These are phyloP conservation scores for Colletotrichum caudatum DNA, from an alignment of 2,329 filamentous ascomycete species.

Conservation along the genomic window DNA sequence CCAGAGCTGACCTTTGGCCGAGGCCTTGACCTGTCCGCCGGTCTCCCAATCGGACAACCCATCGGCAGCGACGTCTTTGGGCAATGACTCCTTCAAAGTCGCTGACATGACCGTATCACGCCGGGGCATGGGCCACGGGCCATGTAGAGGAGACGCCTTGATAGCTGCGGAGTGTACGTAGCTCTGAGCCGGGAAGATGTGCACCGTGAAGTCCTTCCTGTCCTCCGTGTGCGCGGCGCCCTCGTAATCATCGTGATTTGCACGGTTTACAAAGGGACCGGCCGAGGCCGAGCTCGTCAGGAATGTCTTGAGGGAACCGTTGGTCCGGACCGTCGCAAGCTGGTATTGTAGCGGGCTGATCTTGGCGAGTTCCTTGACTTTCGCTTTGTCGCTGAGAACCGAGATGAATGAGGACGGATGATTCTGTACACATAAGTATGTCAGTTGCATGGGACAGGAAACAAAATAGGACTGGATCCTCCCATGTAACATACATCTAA, in stretches of 20 bases:
- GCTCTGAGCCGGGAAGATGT: slow-evolving; percentile 53
- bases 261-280: slow-evolving; percentile 28
- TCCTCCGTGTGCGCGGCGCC: slow-evolving; percentile 18
- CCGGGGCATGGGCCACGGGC: slow-evolving; percentile 55
- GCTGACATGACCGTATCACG: slow-evolving; percentile 50
- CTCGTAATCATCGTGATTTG: neutral
- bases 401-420: slow-evolving; percentile 63
- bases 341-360: slow-evolving; percentile 63
- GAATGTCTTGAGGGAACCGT: slow-evolving; percentile 48
- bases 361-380: slow-evolving; percentile 55
- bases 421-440: slow-evolving; percentile 50
- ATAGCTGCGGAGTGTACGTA: slow-evolving; percentile 57
- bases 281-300: slow-evolving; percentile 44
- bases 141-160: slow-evolving; percentile 52
- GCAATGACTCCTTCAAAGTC: slow-evolving; percentile 55
- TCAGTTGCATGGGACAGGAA: neutral
- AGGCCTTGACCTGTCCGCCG: slow-evolving; percentile 45
- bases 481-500: slow-evolving; percentile 50
- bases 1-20: slow-evolving; percentile 43
- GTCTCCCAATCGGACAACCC: slow-evolving; percentile 60
- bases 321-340: slow-evolving; percentile 49
- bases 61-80: slow-evolving; percentile 51
- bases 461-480: neutral
- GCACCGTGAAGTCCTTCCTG: slow-evolving; percentile 56
- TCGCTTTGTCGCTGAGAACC: slow-evolving; percentile 56